Percentiles rank a stretch among this genome's conserved stretches.
These are phyloP conservation scores for Chaetomiaceae sp. DNA, from an alignment of 2,329 filamentous ascomycete genomes.

Conservation along the genomic window DNA sequence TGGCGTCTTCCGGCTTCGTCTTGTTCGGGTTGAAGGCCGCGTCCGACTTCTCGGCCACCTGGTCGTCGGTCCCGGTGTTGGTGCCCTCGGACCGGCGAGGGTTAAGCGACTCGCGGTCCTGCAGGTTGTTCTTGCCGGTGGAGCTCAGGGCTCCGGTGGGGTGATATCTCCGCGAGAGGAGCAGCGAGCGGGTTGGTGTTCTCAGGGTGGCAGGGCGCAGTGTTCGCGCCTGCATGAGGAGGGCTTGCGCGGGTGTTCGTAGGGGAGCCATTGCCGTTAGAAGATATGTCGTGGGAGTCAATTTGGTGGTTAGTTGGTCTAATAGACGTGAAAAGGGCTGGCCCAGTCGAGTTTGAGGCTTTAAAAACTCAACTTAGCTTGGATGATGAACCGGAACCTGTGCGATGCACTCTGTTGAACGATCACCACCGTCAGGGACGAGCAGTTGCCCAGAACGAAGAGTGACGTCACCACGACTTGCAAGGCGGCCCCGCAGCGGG, in stretches of 20 bases:
- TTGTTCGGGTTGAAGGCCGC: conserved; percentile 64
- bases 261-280: conserved; percentile 5
- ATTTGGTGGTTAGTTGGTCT: neutral
- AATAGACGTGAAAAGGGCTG: too few relatives aligned
- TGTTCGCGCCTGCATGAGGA: conserved; percentile 1
- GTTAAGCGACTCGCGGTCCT: conserved; percentile 58
- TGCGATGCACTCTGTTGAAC: too few relatives aligned
- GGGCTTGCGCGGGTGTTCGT: conserved; percentile 2
- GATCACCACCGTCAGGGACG: too few relatives aligned
- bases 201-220: neutral
- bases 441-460: neutral
- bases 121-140: conserved; percentile 44
- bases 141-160: conserved; percentile 27
- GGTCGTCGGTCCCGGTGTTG: conserved; percentile 59
- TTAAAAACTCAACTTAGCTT: too few relatives aligned
- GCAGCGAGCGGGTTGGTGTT: conserved; percentile 1
- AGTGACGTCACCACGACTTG: conserved; percentile 9
- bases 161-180: conserved; percentile 29
- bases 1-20: conserved; percentile 60
- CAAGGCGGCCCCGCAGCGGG: conserved; percentile 3
- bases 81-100: conserved; percentile 61
- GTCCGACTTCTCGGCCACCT: conserved; percentile 47
- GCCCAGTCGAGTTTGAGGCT: too few relatives aligned
- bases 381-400: too few relatives aligned
- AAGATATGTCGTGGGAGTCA: too few relatives aligned